These are phyloP conservation scores for Stagonosporopsis tanaceti DNA, from an alignment of 2,329 filamentous ascomycete species.

Conservation along the genomic window DNA sequence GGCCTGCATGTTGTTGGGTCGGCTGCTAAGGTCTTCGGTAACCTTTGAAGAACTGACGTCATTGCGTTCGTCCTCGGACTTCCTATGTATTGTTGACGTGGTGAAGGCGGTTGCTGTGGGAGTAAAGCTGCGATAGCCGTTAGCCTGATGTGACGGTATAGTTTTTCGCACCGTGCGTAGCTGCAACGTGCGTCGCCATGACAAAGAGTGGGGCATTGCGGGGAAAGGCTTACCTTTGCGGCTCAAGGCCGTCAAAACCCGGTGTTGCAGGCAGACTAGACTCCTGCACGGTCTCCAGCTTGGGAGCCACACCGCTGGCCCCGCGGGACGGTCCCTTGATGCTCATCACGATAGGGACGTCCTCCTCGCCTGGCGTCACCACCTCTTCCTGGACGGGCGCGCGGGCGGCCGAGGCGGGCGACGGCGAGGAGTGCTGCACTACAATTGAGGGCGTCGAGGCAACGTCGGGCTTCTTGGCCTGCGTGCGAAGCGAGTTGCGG, in stretches of 20 bases:
- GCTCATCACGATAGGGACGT: slow-evolving; percentile 47
- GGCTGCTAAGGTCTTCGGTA: slow-evolving; percentile 57
- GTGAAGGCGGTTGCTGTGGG: slow-evolving; percentile 27
- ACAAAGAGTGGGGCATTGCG: slow-evolving; percentile 41
- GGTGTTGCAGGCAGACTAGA: slow-evolving; percentile 77
- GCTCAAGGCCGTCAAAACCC: slow-evolving; percentile 51
- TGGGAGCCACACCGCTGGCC: slow-evolving; percentile 64
- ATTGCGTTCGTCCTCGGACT: slow-evolving; percentile 52
- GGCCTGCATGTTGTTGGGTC: slow-evolving; percentile 46
- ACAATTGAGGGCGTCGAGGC: slow-evolving; percentile 53
- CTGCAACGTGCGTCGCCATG: slow-evolving; percentile 36
- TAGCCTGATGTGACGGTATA: slow-evolving; percentile 30
- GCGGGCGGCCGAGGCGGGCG: slow-evolving; percentile 48
- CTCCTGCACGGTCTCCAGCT: slow-evolving; percentile 91
- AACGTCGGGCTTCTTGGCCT: slow-evolving; percentile 40
- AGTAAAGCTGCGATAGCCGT: slow-evolving; percentile 29
- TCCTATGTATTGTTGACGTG: slow-evolving; percentile 31
- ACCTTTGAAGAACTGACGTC: slow-evolving; percentile 56
- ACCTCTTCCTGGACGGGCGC: slow-evolving; percentile 39
- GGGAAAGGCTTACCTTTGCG: slow-evolving; percentile 42
- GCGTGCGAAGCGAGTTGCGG: slow-evolving; percentile 54
- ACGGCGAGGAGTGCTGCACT: slow-evolving; percentile 54
- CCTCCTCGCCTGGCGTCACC: slow-evolving; percentile 42
- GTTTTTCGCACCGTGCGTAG: slow-evolving; percentile 29
- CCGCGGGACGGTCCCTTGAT: slow-evolving; percentile 60